phyloP scores from a whole-genome alignment of 1,284 basidiomycete species.

The Exobasidium rhododendri region DNA sequence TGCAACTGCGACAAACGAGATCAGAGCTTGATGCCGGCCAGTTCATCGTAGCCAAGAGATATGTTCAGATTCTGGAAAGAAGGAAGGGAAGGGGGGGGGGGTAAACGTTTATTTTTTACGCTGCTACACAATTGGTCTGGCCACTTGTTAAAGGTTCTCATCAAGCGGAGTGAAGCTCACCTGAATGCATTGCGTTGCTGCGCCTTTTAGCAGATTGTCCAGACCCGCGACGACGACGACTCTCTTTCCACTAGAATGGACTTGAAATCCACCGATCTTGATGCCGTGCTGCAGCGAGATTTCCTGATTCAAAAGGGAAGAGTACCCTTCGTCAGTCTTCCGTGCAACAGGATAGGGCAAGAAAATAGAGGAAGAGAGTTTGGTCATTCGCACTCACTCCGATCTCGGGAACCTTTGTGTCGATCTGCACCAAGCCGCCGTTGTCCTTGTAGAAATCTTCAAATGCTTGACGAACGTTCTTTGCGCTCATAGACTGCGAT shows the following conservation, averaged over 20 bases:
- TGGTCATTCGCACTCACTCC: conserved; percentile 24
- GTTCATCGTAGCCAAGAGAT: conserved; percentile 86
- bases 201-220: conserved; percentile 95
- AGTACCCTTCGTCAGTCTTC: too few species aligned
- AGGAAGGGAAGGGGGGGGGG: neutral
- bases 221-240: conserved; percentile 75
- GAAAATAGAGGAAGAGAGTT: neutral
- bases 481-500: conserved; percentile 64
- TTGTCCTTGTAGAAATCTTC: conserved; percentile 68
- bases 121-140: too few species aligned
- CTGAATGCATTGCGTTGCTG: conserved; percentile 94
- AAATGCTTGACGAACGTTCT: conserved; percentile 72
- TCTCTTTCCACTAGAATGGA: conserved; percentile 79
- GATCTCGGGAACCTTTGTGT: conserved; percentile 72
- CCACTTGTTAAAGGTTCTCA: too few species aligned
- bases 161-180: too few species aligned
- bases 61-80: conserved; percentile 81
- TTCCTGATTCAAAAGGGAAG: conserved; percentile 57
- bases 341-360: too few species aligned
- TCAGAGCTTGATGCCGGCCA: conserved; percentile 66
- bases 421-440: conserved; percentile 71
- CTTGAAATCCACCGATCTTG: conserved; percentile 87
- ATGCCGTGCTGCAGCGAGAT: conserved; percentile 81
- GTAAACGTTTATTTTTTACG: neutral
- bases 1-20: neutral